Evolutionary conservation across 202 grass and related monocot genomes (phyloP).

Genomic region (Schoenoplectus triqueter): DNA sequence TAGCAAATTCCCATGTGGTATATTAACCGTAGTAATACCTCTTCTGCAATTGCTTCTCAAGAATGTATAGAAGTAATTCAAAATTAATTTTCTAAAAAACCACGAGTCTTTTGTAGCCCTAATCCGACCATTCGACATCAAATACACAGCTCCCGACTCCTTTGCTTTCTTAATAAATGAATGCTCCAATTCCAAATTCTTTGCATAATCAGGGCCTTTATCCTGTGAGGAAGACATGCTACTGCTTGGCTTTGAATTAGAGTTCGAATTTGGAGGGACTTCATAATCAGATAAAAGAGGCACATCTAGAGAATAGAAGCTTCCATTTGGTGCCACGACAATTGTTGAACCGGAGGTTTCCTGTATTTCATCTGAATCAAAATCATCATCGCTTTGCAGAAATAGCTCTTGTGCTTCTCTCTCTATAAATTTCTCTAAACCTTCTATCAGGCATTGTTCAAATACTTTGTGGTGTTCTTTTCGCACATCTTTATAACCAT

Average conservation of each 20-base stretch:
- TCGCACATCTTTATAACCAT: conserved; percentile 90
- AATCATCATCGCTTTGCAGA: conserved; percentile 69
- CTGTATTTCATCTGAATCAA: conserved; percentile 66
- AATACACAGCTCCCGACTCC: conserved; percentile 68
- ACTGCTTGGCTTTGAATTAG: conserved; percentile 12
- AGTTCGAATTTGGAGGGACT: conserved; percentile 23
- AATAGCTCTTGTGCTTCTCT: conserved; percentile 77
- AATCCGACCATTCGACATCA: conserved; percentile 72
- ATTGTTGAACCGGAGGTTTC: conserved; percentile 53
- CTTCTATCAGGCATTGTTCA: conserved; percentile 76
- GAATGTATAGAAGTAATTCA: conserved; percentile 92
- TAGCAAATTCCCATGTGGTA: conserved; percentile 78
- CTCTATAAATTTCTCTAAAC: conserved; percentile 79
- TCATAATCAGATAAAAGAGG: conserved; percentile 70
- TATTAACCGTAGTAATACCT: conserved; percentile 64
- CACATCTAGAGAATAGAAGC: conserved; percentile 65
- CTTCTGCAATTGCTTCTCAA: conserved; percentile 82
- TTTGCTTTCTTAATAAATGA: conserved; percentile 80
- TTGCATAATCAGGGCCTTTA: conserved; percentile 49
- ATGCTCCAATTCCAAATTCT: conserved; percentile 80
- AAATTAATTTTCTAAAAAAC: conserved; percentile 93
- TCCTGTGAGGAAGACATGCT: conserved; percentile 45
- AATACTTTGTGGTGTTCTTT: conserved; percentile 75
- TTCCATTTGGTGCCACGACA: conserved; percentile 69
- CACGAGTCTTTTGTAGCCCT: conserved; percentile 90